Percentiles rank a stretch among this genome's conserved stretches.
Conservation (phyloP, 2,329 filamentous ascomycete genomes). For the Diaporthe sp. region DNA sequence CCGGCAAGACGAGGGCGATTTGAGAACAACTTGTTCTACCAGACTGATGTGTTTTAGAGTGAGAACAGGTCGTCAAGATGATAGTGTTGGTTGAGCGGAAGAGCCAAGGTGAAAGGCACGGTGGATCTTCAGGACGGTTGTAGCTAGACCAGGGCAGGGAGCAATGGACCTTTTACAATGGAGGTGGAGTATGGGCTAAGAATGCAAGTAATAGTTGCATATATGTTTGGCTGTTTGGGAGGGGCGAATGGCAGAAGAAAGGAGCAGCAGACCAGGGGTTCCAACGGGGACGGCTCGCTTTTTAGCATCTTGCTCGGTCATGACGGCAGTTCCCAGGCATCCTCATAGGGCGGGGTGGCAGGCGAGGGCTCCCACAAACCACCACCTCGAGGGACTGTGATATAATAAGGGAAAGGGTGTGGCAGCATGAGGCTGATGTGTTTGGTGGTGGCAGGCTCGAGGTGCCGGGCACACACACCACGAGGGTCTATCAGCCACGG, state of each 20-base stretch:
- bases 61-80: not conserved
- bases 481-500: conserved; percentile 38
- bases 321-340: conserved; percentile 33
- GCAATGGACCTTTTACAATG: conserved; percentile 29
- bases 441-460: conserved; percentile 32
- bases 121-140: conserved; percentile 24
- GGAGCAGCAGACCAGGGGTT: conserved; percentile 22
- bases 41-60: not conserved
- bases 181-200: conserved; percentile 25
- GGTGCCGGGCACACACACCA: conserved; percentile 37
- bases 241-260: conserved; percentile 37
- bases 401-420: conserved; percentile 18
- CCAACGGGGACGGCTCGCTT: conserved; percentile 36
- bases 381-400: conserved; percentile 7
- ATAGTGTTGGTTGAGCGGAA: not conserved
- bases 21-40: not conserved
- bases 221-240: conserved; percentile 30
- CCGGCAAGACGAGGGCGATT: not conserved
- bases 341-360: conserved; percentile 24
- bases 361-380: conserved; percentile 22
- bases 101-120: not conserved
- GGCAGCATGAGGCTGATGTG: conserved; percentile 38
- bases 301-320: conserved; percentile 35
- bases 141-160: conserved; percentile 33
- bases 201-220: conserved; percentile 38